Evolutionary conservation across 176 grass and related monocot species (phyloP), one percentile per base, ranked within the genome.

Genomic region (Leersia perrieri): DNA sequence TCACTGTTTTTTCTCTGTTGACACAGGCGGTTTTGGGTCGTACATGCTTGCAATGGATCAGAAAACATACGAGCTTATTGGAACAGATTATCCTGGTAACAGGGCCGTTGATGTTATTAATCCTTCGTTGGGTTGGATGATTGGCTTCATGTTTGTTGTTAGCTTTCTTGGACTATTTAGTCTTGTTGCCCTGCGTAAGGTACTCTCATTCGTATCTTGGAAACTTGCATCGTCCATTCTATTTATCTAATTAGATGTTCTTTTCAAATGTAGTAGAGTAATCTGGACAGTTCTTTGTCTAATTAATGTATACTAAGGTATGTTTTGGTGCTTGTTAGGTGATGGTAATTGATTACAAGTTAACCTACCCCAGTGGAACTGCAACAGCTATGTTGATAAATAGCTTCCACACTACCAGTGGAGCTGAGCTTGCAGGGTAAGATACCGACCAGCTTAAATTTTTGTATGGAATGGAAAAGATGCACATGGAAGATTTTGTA

Each of bases 11-110:
- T 78, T 61, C 35, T 88, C 11, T 58, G n/a, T 85, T 81, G 3
- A 31, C 44, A 26, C 88, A 98, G 95, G 95, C 31, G 95, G 95
- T 1, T 94, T 98, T 12, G 92, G 95, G 27, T 91, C 88, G 3
- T 94, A 94, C 82, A 91, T 98, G 86, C 83, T 94, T 66, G 88
- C 95, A 0, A 98, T 98, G 95, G 88, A 98, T 82, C 90, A 91
- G 74, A 89, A 57, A 74, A 98, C 92, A 8, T 98, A 98, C 31
- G 95, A 98, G 44, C 84, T 98, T 79, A 94, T 98, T 1, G 95
- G 95, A 75, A 38, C 67, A 15, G 90, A 98, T 84, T 98, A 93
- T 75, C 90, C 95, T 72, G 95, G 95, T 66, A 98, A 98, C 86
- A 90, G 84, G 64, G 88, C 90, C 0, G 86, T 84, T 67, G 95